A percentile compares a stretch with the other conserved stretches of the same genome.
Evolutionary conservation across 192 early-diverging fungal genomes (phyloP).

Genomic region (Kickxella alabastrina): DNA sequence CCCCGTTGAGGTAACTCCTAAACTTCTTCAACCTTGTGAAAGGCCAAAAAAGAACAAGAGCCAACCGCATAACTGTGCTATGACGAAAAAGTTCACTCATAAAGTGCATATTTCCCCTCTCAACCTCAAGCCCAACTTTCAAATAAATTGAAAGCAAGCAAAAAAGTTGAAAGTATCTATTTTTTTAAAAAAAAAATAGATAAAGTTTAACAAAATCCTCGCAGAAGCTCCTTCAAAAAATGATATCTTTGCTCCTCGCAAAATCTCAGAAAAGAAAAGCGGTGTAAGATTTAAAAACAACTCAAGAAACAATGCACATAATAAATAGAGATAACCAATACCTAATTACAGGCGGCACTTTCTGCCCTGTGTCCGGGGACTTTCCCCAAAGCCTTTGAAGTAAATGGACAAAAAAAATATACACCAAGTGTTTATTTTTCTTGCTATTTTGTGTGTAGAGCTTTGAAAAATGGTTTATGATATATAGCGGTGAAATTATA

Average conservation of each 20-base stretch:
- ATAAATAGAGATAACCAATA: constrained; percentile 22
- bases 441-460: constrained; percentile 44
- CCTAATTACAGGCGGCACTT: constrained; percentile 55
- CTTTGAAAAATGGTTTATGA: constrained; percentile 32
- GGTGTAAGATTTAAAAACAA: neutral
- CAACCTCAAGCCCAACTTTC: too few relatives aligned
- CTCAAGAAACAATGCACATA: neutral
- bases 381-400: constrained; percentile 48
- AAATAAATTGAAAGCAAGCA: neutral
- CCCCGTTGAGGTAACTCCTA: constrained; percentile 52
- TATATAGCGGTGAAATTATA: constrained; percentile 31
- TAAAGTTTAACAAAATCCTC: neutral
- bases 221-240: constrained; percentile 25
- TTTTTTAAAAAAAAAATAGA: too few relatives aligned
- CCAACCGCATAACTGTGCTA: constrained; percentile 56
- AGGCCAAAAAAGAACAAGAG: constrained; percentile 1
- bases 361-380: constrained; percentile 55
- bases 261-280: neutral
- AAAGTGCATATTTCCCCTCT: neutral
- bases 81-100: constrained; percentile 44
- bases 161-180: too few relatives aligned
- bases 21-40: neutral
- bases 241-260: constrained; percentile 28
- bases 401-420: constrained; percentile 14
- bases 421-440: too few relatives aligned